phyloP scores from a whole-genome alignment of 306 rosid genomes.

The Phaseolus lunatus region DNA sequence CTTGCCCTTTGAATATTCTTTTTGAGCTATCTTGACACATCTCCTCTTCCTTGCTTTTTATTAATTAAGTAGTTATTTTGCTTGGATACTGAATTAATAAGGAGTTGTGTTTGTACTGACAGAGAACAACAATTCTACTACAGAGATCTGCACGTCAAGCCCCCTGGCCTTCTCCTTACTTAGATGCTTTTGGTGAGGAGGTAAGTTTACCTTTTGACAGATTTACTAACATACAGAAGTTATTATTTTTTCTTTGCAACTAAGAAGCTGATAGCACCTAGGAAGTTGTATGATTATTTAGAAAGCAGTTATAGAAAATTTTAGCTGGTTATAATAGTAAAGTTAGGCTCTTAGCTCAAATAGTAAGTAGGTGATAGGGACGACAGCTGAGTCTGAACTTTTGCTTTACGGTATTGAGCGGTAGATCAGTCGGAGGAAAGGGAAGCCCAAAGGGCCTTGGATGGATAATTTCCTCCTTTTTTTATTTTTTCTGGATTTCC shows the following conservation, averaged over 20 bases:
- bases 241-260: background rate
- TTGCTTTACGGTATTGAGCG: slow-evolving; percentile 14
- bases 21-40: slow-evolving; percentile 19
- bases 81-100: slow-evolving; percentile 15
- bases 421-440: background rate
- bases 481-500: no score
- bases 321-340: background rate
- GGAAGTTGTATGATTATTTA: background rate
- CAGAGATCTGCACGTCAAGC: slow-evolving; percentile 97
- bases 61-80: slow-evolving; percentile 8
- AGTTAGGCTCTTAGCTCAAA: background rate
- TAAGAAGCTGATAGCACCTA: slow-evolving; percentile 17
- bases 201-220: slow-evolving; percentile 52
- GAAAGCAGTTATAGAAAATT: background rate
- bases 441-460: background rate
- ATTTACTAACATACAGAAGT: background rate
- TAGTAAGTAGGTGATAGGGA: background rate
- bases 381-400: background rate
- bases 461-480: background rate
- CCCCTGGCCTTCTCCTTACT: slow-evolving; percentile 96
- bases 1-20: slow-evolving; percentile 8
- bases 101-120: slow-evolving; percentile 38
- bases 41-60: slow-evolving; percentile 18
- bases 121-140: slow-evolving; percentile 87
- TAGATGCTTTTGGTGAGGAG: slow-evolving; percentile 98